phyloP scores from a whole-genome alignment of 371 early-diverging fungal species.

The Mucor saturninus region DNA sequence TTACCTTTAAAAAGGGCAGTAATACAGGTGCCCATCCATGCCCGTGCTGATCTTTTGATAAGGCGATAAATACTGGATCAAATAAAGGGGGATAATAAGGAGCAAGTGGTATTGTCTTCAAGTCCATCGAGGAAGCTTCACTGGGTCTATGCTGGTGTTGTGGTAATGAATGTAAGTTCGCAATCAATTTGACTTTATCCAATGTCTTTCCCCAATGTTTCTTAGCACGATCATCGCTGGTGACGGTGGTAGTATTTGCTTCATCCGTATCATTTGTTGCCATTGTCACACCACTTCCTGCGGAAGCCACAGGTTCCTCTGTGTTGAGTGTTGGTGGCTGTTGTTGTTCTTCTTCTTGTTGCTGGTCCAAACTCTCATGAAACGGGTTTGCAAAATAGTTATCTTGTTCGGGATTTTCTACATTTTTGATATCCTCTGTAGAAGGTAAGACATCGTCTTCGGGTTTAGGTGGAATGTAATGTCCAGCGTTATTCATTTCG shows the following conservation, averaged over 20 bases:
- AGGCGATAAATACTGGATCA: conserved; percentile 47
- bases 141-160: not conserved
- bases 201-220: conserved; percentile 50
- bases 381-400: conserved; percentile 17
- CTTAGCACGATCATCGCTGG: conserved; percentile 25
- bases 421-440: conserved; percentile 2
- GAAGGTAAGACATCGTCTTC: conserved; percentile 18
- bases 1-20: conserved; percentile 44
- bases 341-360: too few relatives aligned
- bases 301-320: not conserved
- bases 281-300: not conserved
- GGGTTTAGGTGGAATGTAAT: not conserved
- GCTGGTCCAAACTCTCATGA: not conserved
- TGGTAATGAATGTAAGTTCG: conserved; percentile 35
- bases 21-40: conserved; percentile 51
- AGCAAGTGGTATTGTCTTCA: conserved; percentile 16
- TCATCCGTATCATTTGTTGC: not conserved
- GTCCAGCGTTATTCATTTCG: conserved; percentile 1
- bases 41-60: conserved; percentile 42
- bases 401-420: conserved; percentile 4
- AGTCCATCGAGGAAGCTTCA: not conserved
- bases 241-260: not conserved
- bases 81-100: conserved; percentile 50
- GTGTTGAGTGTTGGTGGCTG: too few relatives aligned
- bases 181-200: conserved; percentile 47